Evolutionary conservation across 208 protist genomes (phyloP).

Genomic region (Leishmania tarentolae): DNA sequence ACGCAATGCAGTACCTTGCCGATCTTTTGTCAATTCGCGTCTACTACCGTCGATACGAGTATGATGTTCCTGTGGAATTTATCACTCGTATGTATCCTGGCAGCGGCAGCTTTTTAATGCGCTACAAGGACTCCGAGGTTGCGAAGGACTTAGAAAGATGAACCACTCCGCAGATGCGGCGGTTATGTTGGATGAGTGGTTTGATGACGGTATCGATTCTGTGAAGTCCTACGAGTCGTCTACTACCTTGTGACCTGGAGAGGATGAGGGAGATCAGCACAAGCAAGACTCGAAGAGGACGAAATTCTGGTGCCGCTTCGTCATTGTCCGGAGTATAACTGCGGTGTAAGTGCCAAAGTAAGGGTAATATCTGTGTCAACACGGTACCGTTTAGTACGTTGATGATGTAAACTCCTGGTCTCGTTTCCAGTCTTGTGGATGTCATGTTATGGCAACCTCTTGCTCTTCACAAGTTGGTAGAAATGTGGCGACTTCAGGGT

Average conservation of each 20-base stretch:
- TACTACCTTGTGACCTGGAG: not conserved
- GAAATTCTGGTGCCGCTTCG: not conserved
- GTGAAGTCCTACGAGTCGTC: not conserved
- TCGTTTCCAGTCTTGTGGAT: too few relatives aligned
- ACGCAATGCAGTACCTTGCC: not conserved
- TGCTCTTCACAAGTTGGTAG: too few relatives aligned
- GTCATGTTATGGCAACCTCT: too few relatives aligned
- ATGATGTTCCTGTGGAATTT: slow-evolving; percentile 32
- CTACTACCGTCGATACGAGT: slow-evolving; percentile 32
- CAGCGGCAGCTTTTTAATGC: slow-evolving; percentile 25
- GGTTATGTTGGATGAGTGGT: slow-evolving; percentile 20
- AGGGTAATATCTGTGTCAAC: too few relatives aligned
- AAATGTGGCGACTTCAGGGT: too few relatives aligned
- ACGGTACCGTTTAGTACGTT: too few relatives aligned
- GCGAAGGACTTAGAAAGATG: slow-evolving; percentile 35
- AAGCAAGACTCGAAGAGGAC: slow-evolving; percentile 2
- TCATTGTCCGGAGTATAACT: not conserved
- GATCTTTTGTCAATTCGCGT: slow-evolving; percentile 14
- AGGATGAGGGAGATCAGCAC: not conserved
- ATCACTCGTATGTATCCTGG: slow-evolving; percentile 27
- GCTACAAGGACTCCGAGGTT: slow-evolving; percentile 30
- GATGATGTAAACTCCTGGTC: too few relatives aligned
- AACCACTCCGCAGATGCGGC: slow-evolving; percentile 24
- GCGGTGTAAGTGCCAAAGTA: not conserved
- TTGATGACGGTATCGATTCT: not conserved